Evolutionary conservation across 768 basidiomycete species (phyloP).

Genomic region (Hemileccinum impolitum): DNA sequence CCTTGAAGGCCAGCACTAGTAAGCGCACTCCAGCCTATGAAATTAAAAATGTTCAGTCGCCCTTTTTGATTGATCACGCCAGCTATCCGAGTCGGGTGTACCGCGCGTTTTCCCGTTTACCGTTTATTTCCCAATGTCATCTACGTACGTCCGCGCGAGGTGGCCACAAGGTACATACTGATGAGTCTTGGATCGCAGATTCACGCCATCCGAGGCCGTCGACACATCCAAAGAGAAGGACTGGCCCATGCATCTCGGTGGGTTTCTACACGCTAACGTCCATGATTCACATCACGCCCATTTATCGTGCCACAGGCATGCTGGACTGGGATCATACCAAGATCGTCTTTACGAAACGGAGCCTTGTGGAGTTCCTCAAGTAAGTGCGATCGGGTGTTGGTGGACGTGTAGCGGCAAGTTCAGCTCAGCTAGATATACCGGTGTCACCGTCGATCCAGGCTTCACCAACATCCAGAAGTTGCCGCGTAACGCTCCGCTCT

Average conservation of each 20-base stretch:
- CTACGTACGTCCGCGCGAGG: slow-evolving; percentile 19
- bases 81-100: no score
- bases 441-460: slow-evolving; percentile 73
- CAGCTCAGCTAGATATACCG: slow-evolving; percentile 54
- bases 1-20: background rate
- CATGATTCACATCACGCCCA: background rate
- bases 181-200: slow-evolving; percentile 36
- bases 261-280: slow-evolving; percentile 9
- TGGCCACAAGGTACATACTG: background rate
- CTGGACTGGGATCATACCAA: slow-evolving; percentile 76
- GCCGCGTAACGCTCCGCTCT: slow-evolving; percentile 47
- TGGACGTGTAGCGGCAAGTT: slow-evolving; percentile 18
- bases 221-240: slow-evolving; percentile 69
- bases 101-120: background rate
- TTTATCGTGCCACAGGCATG: slow-evolving; percentile 46
- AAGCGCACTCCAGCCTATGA: no score
- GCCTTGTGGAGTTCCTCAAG: slow-evolving; percentile 76
- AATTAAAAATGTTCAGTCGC: no score
- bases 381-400: slow-evolving; percentile 30
- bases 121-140: slow-evolving; percentile 15
- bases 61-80: slow-evolving; percentile 4
- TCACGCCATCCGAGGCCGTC: slow-evolving; percentile 51
- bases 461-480: slow-evolving; percentile 71
- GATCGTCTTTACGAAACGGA: slow-evolving; percentile 78
- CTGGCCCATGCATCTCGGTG: slow-evolving; percentile 68